phyloP scores from a whole-genome alignment of 177 flowering plant species.

The Telopea speciosissima region DNA sequence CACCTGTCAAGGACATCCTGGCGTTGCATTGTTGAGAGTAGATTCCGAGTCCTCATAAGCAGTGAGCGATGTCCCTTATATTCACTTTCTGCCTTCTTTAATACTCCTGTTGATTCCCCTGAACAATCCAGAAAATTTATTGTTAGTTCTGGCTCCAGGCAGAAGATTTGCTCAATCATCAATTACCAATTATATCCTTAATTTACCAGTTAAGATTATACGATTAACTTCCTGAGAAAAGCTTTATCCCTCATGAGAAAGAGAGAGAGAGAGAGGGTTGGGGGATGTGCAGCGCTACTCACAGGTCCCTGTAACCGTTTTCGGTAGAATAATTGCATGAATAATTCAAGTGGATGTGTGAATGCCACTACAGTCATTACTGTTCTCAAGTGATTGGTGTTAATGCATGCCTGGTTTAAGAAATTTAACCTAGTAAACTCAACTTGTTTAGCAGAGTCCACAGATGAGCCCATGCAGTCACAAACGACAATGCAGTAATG shows the following conservation, averaged over 20 bases:
- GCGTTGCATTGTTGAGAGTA: slow-evolving; percentile 45
- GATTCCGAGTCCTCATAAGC: not conserved
- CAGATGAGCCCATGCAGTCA: not conserved
- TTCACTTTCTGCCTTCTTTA: slow-evolving; percentile 83
- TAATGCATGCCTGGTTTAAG: not conserved
- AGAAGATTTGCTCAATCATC: not conserved
- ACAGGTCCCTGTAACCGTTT: not conserved
- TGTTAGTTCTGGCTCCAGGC: not conserved
- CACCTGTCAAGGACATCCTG: slow-evolving; percentile 90
- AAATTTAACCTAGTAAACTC: not conserved
- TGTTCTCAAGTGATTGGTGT: not conserved
- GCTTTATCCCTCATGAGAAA: too few species aligned
- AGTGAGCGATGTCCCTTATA: slow-evolving; percentile 83
- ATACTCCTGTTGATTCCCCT: slow-evolving; percentile 81
- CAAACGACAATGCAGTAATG: not conserved
- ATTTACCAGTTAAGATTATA: not conserved
- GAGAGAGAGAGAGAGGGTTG: too few species aligned
- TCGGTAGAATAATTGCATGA: not conserved
- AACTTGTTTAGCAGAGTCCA: not conserved
- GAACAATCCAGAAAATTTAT: slow-evolving; percentile 3
- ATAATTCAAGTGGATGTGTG: not conserved
- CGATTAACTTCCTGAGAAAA: too few species aligned
- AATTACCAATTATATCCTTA: not conserved
- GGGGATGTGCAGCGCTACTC: too few species aligned
- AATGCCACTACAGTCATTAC: not conserved